Evolutionary conservation across 2,329 filamentous ascomycete species (phyloP).

Genomic region (Microcyclosporella mali): DNA sequence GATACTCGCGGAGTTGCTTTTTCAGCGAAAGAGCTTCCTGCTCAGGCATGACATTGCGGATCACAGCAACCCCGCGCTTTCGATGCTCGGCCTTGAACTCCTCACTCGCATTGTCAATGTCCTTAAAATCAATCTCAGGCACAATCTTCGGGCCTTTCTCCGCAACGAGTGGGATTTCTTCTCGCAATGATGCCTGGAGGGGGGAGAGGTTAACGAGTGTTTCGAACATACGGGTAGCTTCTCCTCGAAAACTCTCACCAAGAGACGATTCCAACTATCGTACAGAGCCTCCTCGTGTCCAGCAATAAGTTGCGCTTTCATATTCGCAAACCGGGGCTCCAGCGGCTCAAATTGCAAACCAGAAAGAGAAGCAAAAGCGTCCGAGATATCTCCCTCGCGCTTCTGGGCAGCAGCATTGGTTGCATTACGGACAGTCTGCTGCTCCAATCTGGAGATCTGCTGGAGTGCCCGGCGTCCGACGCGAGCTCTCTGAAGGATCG

Average conservation of each 20-base stretch:
- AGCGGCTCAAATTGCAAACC: slow-evolving; percentile 42
- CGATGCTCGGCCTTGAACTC: slow-evolving; percentile 53
- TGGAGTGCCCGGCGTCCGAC: slow-evolving; percentile 4
- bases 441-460: not conserved
- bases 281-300: slow-evolving; percentile 44
- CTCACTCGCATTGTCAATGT: slow-evolving; percentile 43
- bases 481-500: slow-evolving; percentile 4
- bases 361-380: slow-evolving; percentile 46
- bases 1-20: slow-evolving; percentile 39
- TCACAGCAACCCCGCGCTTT: slow-evolving; percentile 49
- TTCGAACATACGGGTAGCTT: too few species aligned
- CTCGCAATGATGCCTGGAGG: slow-evolving; percentile 29
- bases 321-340: slow-evolving; percentile 39
- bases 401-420: slow-evolving; percentile 33
- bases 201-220: slow-evolving; percentile 1
- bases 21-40: slow-evolving; percentile 42
- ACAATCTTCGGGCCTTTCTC: slow-evolving; percentile 39
- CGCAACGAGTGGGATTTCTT: slow-evolving; percentile 42
- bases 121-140: slow-evolving; percentile 44
- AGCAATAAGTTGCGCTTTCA: slow-evolving; percentile 41
- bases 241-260: slow-evolving; percentile 14
- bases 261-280: slow-evolving; percentile 43
- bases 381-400: slow-evolving; percentile 45
- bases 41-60: slow-evolving; percentile 41
- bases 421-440: slow-evolving; percentile 10